Evolutionary conservation across 2,329 filamentous ascomycete genomes (phyloP).

Genomic region (Aspergillus pseudotamarii): DNA sequence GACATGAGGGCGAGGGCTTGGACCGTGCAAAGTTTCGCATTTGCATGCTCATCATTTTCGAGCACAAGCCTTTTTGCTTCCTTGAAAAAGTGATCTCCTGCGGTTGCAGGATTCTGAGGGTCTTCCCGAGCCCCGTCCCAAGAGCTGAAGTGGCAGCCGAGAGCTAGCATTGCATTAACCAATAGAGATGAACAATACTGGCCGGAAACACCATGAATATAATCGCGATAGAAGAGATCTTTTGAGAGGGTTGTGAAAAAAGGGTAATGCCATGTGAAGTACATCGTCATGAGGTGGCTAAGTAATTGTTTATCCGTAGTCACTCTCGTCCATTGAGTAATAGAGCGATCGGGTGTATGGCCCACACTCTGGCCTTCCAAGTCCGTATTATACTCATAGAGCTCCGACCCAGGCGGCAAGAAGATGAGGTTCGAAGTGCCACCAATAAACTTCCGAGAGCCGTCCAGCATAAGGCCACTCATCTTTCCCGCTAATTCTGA

Average conservation of each 20-base stretch:
- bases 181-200: conserved; percentile 85
- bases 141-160: conserved; percentile 91
- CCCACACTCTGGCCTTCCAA: conserved; percentile 51
- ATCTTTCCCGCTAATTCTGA: conserved; percentile 87
- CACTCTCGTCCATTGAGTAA: conserved; percentile 85
- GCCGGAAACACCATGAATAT: conserved; percentile 68
- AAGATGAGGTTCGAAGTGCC: conserved; percentile 94
- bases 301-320: conserved; percentile 78
- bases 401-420: conserved; percentile 57
- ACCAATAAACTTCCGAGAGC: conserved; percentile 85
- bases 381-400: conserved; percentile 40
- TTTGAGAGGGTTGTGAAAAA: conserved; percentile 93
- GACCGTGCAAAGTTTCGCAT: conserved; percentile 82
- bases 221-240: conserved; percentile 83
- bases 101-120: conserved; percentile 76
- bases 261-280: conserved; percentile 96
- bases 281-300: conserved; percentile 90
- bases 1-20: conserved; percentile 96
- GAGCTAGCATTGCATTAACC: conserved; percentile 89
- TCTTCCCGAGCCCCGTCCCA: conserved; percentile 71
- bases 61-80: conserved; percentile 89
- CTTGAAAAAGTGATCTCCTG: conserved; percentile 93
- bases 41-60: conserved; percentile 91
- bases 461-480: conserved; percentile 86
- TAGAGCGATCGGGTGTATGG: conserved; percentile 64